Percentiles rank a stretch among this genome's conserved stretches.
phyloP scores from a whole-genome alignment of 495 filamentous ascomycete genomes.

The Neurospora sp. region DNA sequence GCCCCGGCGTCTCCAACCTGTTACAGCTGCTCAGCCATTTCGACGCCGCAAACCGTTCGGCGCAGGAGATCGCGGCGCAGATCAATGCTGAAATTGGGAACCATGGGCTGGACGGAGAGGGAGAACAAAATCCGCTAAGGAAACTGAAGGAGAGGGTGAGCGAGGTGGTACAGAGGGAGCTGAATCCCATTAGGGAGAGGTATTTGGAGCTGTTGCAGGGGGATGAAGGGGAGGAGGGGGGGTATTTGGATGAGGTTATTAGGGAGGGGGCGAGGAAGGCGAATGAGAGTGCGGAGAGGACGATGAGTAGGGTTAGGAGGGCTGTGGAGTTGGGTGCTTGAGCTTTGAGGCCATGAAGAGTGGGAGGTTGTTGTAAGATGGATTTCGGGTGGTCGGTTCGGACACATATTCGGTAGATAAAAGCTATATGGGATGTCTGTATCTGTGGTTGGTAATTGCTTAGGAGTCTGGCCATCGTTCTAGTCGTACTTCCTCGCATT shows the following conservation, averaged over 20 bases:
- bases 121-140: slow-evolving; percentile 38
- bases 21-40: slow-evolving; percentile 65
- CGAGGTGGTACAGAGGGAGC: slow-evolving; percentile 39
- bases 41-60: slow-evolving; percentile 32
- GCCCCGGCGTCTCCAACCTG: slow-evolving; percentile 84
- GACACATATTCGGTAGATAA: neutral
- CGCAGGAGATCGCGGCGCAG: slow-evolving; percentile 46
- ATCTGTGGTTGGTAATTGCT: neutral
- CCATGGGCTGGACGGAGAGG: neutral
- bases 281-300: slow-evolving; percentile 50
- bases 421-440: neutral
- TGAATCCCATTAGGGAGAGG: slow-evolving; percentile 50
- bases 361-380: neutral
- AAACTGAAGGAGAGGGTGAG: slow-evolving; percentile 61
- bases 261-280: slow-evolving; percentile 53
- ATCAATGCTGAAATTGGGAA: slow-evolving; percentile 11
- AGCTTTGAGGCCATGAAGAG: neutral
- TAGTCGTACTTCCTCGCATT: neutral
- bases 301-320: slow-evolving; percentile 52
- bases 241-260: slow-evolving; percentile 49
- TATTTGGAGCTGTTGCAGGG: slow-evolving; percentile 44
- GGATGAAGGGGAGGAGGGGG: slow-evolving; percentile 23
- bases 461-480: neutral
- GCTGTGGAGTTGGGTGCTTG: slow-evolving; percentile 48
- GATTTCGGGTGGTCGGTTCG: too few species aligned